Evolutionary conservation across 345 rosid genomes (phyloP).

Genomic region (Streptanthus diversifolius): DNA sequence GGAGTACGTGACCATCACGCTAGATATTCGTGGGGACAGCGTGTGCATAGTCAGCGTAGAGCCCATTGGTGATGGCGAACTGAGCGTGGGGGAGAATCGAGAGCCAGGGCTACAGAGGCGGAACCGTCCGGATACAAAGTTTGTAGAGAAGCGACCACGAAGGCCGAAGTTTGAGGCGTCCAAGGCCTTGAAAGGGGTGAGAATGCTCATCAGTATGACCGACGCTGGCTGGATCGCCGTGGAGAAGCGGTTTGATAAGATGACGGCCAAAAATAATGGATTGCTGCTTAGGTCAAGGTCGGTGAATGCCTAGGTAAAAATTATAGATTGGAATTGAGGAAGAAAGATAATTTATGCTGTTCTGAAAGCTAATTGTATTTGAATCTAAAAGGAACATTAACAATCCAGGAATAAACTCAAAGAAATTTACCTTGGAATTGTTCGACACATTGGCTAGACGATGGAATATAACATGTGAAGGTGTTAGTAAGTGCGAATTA

Average conservation of each 20-base stretch:
- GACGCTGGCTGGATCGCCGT: conserved; percentile 1
- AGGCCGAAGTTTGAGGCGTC: background rate
- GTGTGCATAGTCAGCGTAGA: conserved; percentile 17
- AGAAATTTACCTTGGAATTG: conserved; percentile 55
- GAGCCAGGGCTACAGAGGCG: conserved; percentile 18
- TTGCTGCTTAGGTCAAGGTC: background rate
- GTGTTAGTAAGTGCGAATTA: conserved; percentile 36
- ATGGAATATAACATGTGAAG: conserved; percentile 34
- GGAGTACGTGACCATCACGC: conserved; percentile 20
- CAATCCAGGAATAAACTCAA: conserved; percentile 56
- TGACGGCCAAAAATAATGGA: background rate
- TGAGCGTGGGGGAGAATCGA: conserved; percentile 8
- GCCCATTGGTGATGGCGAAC: background rate
- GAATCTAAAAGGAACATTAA: background rate
- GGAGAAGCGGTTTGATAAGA: background rate
- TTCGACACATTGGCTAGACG: conserved; percentile 52
- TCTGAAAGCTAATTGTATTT: too few species aligned
- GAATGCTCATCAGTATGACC: background rate
- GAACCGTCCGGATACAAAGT: conserved; percentile 35
- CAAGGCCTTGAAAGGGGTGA: background rate
- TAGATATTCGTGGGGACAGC: conserved; percentile 32
- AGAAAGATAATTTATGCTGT: too few species aligned
- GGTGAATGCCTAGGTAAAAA: conserved; percentile 18
- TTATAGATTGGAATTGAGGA: too few species aligned
- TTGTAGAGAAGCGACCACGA: conserved; percentile 1